Evolutionary conservation across 352 stramenopile species (phyloP).

Genomic region (Phytopythium chamaehyphon): DNA sequence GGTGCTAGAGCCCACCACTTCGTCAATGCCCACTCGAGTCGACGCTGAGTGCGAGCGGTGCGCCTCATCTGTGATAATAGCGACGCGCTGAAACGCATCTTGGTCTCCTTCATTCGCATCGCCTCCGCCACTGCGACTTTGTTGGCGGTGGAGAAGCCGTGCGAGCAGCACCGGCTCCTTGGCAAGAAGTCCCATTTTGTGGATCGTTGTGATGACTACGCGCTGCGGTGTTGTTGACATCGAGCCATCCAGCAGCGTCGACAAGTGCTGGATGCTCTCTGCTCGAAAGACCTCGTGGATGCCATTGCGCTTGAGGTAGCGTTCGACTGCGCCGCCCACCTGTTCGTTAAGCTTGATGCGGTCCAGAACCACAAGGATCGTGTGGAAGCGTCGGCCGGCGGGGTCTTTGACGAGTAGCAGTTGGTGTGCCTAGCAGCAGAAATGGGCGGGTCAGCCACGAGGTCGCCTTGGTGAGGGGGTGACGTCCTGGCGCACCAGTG

Average conservation of each 20-base stretch:
- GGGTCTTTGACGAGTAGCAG: constrained; percentile 54
- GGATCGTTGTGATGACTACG: constrained; percentile 78
- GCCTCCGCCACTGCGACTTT: constrained; percentile 3
- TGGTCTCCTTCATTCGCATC: background rate
- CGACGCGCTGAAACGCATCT: constrained; percentile 47
- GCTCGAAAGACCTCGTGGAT: constrained; percentile 68
- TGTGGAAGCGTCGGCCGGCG: constrained; percentile 51
- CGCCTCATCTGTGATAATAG: constrained; percentile 81
- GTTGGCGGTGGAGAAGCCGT: constrained; percentile 51
- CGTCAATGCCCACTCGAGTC: constrained; percentile 64
- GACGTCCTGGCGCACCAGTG: constrained; percentile 24
- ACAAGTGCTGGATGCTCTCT: constrained; percentile 70
- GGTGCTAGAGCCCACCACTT: constrained; percentile 43
- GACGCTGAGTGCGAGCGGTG: constrained; percentile 72
- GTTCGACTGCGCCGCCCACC: constrained; percentile 64
- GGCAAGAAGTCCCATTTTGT: constrained; percentile 72
- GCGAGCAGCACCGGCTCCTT: constrained; percentile 67
- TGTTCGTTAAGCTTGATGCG: constrained; percentile 84
- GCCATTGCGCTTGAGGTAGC: constrained; percentile 68
- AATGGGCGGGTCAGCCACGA: background rate
- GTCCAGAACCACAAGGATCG: constrained; percentile 71
- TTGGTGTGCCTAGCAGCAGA: constrained; percentile 45
- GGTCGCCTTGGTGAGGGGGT: background rate
- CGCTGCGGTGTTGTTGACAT: constrained; percentile 20
- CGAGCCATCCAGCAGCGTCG: constrained; percentile 32